Evolutionary conservation across 805 yeast species (phyloP).

Genomic region (Ogataea trehaloabstinens): DNA sequence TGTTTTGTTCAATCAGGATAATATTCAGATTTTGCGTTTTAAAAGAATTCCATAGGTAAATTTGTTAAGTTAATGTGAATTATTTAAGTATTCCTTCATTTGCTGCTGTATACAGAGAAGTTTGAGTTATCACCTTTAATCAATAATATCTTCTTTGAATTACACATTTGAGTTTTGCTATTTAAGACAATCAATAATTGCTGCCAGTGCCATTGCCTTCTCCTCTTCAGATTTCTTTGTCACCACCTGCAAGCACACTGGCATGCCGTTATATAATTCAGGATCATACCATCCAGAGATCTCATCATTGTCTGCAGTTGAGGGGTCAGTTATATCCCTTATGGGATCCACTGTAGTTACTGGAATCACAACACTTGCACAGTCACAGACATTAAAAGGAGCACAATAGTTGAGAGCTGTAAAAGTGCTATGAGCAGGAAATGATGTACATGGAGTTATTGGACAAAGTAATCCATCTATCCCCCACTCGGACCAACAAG

Average conservation of each 20-base stretch:
- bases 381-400: constrained; percentile 51
- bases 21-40: too few species aligned
- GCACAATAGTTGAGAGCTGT: constrained; percentile 47
- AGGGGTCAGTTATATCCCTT: constrained; percentile 33
- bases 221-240: constrained; percentile 64
- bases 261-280: constrained; percentile 53
- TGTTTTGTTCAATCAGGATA: neutral
- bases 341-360: constrained; percentile 51
- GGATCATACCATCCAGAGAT: constrained; percentile 45
- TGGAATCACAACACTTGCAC: constrained; percentile 51
- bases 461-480: constrained; percentile 45
- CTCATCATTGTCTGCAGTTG: constrained; percentile 41
- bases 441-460: constrained; percentile 40
- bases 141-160: neutral
- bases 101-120: too few species aligned
- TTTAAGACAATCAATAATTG: constrained; percentile 5
- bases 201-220: constrained; percentile 35
- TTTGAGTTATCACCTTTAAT: too few species aligned
- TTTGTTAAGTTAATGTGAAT: too few species aligned
- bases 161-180: neutral
- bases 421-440: constrained; percentile 23
- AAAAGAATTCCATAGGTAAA: too few species aligned
- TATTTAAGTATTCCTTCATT: too few species aligned
- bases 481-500: constrained; percentile 28
- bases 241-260: constrained; percentile 64